A percentile compares a stretch with the other conserved stretches of the same genome.
Conservation (phyloP, 2,329 filamentous ascomycete species). For the Monosporascus ibericus region DNA sequence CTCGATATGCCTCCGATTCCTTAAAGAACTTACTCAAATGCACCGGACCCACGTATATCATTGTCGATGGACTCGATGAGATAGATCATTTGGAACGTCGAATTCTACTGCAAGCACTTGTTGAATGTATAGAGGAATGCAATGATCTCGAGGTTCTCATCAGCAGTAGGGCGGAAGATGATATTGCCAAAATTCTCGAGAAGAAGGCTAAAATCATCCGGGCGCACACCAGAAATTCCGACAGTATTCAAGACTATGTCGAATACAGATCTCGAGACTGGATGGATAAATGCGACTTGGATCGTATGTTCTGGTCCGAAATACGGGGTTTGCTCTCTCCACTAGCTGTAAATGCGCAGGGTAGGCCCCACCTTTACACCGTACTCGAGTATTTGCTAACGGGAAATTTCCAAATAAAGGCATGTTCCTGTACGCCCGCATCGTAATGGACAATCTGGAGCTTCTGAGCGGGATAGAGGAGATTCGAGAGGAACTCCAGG, state of each 20-base stretch:
- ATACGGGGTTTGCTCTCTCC: constrained; percentile 12
- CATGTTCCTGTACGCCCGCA: constrained; percentile 27
- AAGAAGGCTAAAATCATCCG: neutral
- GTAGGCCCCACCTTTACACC: constrained; percentile 4
- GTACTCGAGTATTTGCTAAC: no score
- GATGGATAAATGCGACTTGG: constrained; percentile 9
- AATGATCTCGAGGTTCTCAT: constrained; percentile 13
- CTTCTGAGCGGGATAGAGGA: constrained; percentile 10
- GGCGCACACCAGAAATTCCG: constrained; percentile 10
- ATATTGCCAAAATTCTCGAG: constrained; percentile 11
- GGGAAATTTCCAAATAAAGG: constrained; percentile 10
- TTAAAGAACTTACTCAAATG: constrained; percentile 15
- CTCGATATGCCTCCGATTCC: constrained; percentile 15
- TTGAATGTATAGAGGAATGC: constrained; percentile 5
- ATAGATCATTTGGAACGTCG: constrained; percentile 14
- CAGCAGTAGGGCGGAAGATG: constrained; percentile 19
- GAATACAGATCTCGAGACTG: constrained; percentile 6
- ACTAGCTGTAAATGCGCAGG: constrained; percentile 18
- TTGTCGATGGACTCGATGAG: constrained; percentile 26
- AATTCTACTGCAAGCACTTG: constrained; percentile 7
- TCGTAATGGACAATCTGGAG: constrained; percentile 18
- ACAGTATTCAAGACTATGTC: constrained; percentile 16
- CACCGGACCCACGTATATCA: constrained; percentile 12
- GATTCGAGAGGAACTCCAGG: constrained; percentile 19
- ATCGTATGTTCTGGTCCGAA: constrained; percentile 6